phyloP scores from a whole-genome alignment of 805 yeast species.

The Nakazawaea wyomingensis region DNA sequence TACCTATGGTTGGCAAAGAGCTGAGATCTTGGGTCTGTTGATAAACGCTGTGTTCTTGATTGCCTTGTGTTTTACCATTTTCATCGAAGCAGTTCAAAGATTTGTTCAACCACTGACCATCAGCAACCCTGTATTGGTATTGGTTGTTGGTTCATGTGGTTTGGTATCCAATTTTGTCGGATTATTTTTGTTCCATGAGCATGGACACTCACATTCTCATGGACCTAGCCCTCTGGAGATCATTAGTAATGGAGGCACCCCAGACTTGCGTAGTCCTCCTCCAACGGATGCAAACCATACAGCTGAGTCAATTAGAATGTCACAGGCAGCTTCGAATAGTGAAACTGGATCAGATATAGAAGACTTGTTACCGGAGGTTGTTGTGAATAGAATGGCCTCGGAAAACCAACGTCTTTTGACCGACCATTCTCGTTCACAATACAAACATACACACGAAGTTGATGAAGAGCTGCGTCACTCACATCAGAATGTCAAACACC shows the following conservation, averaged over 20 bases:
- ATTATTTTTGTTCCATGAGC: constrained; percentile 82
- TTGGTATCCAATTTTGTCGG: constrained; percentile 80
- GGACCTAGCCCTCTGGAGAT: constrained; percentile 18
- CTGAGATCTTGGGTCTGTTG: constrained; percentile 93
- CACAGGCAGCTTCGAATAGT: not conserved
- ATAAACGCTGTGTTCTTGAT: constrained; percentile 89
- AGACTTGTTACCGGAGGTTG: constrained; percentile 18
- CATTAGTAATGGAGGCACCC: not conserved
- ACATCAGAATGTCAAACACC: constrained; percentile 20
- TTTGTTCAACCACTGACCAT: constrained; percentile 75
- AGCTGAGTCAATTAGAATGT: constrained; percentile 25
- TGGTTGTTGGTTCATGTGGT: constrained; percentile 81
- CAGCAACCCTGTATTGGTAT: constrained; percentile 74
- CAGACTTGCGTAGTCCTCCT: constrained; percentile 14
- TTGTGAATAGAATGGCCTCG: constrained; percentile 12
- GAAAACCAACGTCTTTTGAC: constrained; percentile 11
- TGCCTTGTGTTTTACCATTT: constrained; percentile 88
- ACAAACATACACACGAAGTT: constrained; percentile 15
- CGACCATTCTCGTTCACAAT: constrained; percentile 15
- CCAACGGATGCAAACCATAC: constrained; percentile 20
- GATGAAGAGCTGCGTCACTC: not conserved
- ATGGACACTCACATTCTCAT: constrained; percentile 57
- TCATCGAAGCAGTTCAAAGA: constrained; percentile 90
- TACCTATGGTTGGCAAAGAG: constrained; percentile 98
- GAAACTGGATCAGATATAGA: constrained; percentile 12